Percentiles rank a stretch among this genome's conserved stretches.
phyloP scores from a whole-genome alignment of 1,284 basidiomycete genomes.

The Tylopilus microsporus region DNA sequence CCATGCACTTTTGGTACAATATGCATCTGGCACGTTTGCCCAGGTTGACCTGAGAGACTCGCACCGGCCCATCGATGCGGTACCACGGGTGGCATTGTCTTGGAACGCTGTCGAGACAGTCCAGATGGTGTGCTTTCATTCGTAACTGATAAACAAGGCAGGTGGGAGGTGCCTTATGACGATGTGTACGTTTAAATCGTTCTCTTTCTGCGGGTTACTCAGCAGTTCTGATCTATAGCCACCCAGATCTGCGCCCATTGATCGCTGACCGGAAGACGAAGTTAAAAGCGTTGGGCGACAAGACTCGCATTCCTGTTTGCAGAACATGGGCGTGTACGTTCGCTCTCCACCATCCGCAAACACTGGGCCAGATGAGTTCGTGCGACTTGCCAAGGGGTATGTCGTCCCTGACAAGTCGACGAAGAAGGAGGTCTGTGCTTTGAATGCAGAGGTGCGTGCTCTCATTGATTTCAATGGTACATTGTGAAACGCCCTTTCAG shows the following conservation, averaged over 20 bases:
- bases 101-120: slow-evolving; percentile 52
- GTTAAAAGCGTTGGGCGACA: slow-evolving; percentile 52
- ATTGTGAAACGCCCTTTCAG: slow-evolving; percentile 31
- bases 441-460: slow-evolving; percentile 54
- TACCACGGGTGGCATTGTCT: slow-evolving; percentile 61
- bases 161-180: slow-evolving; percentile 78
- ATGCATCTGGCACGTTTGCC: slow-evolving; percentile 74
- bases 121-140: slow-evolving; percentile 61
- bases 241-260: slow-evolving; percentile 43
- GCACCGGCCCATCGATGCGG: slow-evolving; percentile 60
- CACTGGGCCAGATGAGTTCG: slow-evolving; percentile 46
- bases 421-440: slow-evolving; percentile 35
- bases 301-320: slow-evolving; percentile 43
- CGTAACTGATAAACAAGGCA: slow-evolving; percentile 52
- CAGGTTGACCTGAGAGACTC: slow-evolving; percentile 71
- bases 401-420: slow-evolving; percentile 49
- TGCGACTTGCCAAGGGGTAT: slow-evolving; percentile 63
- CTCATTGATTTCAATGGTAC: neutral
- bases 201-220: neutral
- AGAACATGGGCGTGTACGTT: slow-evolving; percentile 52
- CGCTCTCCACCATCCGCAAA: slow-evolving; percentile 18
- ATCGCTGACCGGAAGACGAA: slow-evolving; percentile 36
- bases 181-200: slow-evolving; percentile 60
- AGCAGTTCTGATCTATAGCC: slow-evolving; percentile 33
- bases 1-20: slow-evolving; percentile 71